Base-by-base conservation (phyloP, 2,329 filamentous ascomycete species). In the Orbilia javanica region DNA sequence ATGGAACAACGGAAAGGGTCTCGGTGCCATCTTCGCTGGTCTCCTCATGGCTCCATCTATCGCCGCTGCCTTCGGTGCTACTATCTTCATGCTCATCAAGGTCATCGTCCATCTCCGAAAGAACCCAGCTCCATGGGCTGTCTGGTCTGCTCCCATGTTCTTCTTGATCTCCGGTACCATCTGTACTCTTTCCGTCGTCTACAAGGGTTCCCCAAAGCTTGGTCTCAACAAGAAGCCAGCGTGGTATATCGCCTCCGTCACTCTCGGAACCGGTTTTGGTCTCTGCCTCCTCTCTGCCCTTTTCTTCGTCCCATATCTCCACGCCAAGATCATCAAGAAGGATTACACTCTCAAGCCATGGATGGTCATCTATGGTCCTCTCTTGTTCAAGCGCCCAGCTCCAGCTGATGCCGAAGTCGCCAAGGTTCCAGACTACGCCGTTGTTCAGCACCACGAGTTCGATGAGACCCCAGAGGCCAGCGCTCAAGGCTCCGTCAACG, bases 151-250 rank as follows among this genome's bases (percentile, higher is more conserved):
- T 1, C 92, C 92, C 8, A 89, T 92, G 85, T 94, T 90, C 86
- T 94, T 94, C 87, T 88, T 93, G 70, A 88, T 94, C 75, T 91
- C 92, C 70, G 90, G 87, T 69, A 92, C 90, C 74, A 85, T 94
- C 82, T 93, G 91, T 85, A 92, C 91, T 0, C 87, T 94, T 4
- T 93, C 90, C 50, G 90, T 94, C 81, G 91, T 94, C 81, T 93
- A 93, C 88, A 93, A 94, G 87, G 92, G 92, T 34, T 93, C 91
- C 8, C 91, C 92, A 25, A 90, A 86, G 75, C 87, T 92, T 31
- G 87, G 87, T 22, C 85, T 93, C 29, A 86, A 85, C 85, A 88
- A 90, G 84, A 91, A 90, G 86, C 90, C 91, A 1, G 84, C 84
- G 7, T 90, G 88, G 87, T 93, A 89, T 82, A 88, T 93, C 78